phyloP scores from a whole-genome alignment of 345 rosid genomes.

The Populus deltoides region DNA sequence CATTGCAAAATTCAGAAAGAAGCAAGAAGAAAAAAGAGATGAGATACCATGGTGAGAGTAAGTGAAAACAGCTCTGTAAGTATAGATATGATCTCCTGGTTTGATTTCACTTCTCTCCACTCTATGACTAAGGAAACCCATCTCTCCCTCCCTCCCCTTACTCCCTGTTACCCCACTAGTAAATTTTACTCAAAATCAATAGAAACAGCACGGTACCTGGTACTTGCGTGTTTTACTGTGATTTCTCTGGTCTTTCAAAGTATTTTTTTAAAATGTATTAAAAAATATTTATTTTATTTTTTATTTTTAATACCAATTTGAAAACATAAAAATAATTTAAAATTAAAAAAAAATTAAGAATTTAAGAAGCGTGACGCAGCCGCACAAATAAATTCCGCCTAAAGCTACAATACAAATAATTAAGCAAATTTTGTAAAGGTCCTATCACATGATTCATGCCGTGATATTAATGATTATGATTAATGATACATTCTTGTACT shows the following conservation, averaged over 20 bases:
- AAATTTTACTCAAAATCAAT: background rate
- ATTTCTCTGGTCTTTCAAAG: too few species aligned
- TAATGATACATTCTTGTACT: background rate
- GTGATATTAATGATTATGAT: background rate
- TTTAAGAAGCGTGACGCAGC: too few species aligned
- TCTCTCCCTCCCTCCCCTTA: conserved; percentile 23
- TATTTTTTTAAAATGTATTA: too few species aligned
- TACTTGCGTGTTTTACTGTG: too few species aligned
- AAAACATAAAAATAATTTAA: too few species aligned
- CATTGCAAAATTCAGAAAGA: conserved; percentile 14
- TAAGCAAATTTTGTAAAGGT: too few species aligned
- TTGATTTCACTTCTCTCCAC: conserved; percentile 68
- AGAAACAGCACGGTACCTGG: background rate
- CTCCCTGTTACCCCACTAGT: background rate
- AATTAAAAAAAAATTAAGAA: too few species aligned
- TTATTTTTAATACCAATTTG: too few species aligned
- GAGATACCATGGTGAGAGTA: conserved; percentile 89
- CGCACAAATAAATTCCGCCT: background rate
- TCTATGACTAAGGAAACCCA: conserved; percentile 86
- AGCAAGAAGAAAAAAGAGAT: conserved; percentile 6
- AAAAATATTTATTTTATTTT: too few species aligned
- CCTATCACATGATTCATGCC: background rate
- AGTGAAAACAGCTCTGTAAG: conserved; percentile 90
- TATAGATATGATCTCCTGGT: conserved; percentile 92
- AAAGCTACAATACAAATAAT: background rate